A percentile compares a stretch with the other conserved stretches of the same genome.
phyloP scores from a whole-genome alignment of 768 basidiomycete genomes.

The Suillus ampliporus region DNA sequence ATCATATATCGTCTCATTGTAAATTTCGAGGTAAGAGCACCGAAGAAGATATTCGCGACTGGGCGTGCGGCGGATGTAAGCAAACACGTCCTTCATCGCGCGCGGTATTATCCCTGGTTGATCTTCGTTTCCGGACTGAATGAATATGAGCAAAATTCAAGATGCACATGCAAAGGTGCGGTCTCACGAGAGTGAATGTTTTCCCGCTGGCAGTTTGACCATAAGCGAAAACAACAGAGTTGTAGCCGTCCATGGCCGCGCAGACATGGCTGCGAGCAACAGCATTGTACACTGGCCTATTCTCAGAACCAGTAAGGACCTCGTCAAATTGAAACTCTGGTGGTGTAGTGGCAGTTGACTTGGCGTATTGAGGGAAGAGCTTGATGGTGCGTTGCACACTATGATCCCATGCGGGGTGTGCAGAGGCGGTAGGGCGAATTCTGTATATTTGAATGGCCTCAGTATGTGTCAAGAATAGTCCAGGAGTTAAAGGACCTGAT shows the following conservation, averaged over 20 bases:
- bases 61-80: slow-evolving; percentile 76
- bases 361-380: slow-evolving; percentile 61
- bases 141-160: slow-evolving; percentile 18
- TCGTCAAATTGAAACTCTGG: slow-evolving; percentile 74
- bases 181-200: slow-evolving; percentile 65
- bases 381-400: slow-evolving; percentile 57
- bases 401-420: slow-evolving; percentile 60
- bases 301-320: slow-evolving; percentile 77
- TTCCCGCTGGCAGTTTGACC: slow-evolving; percentile 88
- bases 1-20: slow-evolving; percentile 91
- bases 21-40: slow-evolving; percentile 96
- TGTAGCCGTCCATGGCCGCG: slow-evolving; percentile 97
- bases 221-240: slow-evolving; percentile 94
- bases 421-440: slow-evolving; percentile 60
- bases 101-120: slow-evolving; percentile 96
- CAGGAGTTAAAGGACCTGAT: slow-evolving; percentile 55
- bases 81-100: slow-evolving; percentile 91
- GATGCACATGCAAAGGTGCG: slow-evolving; percentile 30
- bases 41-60: slow-evolving; percentile 91
- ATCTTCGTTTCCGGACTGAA: slow-evolving; percentile 72
- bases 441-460: slow-evolving; percentile 40
- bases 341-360: slow-evolving; percentile 43
- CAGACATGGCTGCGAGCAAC: slow-evolving; percentile 81
- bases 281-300: slow-evolving; percentile 78
- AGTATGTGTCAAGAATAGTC: neutral